Conservation (phyloP, 2,329 filamentous ascomycete genomes). For the Fusarium scirpi region DNA sequence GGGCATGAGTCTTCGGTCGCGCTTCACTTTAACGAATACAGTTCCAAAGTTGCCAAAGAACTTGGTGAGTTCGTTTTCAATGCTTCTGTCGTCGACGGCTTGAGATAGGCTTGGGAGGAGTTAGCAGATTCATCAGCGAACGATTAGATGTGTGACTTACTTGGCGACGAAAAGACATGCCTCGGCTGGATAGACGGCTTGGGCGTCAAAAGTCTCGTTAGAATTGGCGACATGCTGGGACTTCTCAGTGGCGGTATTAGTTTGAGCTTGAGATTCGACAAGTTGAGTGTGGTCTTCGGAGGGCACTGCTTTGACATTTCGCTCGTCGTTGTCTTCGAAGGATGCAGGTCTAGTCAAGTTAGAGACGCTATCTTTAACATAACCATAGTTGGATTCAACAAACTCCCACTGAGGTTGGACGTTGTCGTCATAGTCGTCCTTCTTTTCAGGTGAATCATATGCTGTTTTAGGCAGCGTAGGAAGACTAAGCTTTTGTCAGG, state of each 20-base stretch:
- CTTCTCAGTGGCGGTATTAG: background rate
- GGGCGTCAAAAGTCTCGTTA: conserved; percentile 57
- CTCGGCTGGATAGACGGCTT: conserved; percentile 64
- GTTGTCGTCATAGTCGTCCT: background rate
- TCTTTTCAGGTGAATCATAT: background rate
- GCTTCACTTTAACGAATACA: conserved; percentile 73
- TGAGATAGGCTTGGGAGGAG: conserved; percentile 62
- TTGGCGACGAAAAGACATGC: conserved; percentile 75
- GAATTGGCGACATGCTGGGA: background rate
- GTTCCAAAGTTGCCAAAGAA: conserved; percentile 66
- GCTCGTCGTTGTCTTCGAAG: background rate
- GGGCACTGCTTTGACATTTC: background rate
- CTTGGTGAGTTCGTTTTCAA: conserved; percentile 65
- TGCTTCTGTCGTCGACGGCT: conserved; percentile 60
- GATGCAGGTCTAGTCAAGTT: conserved; percentile 2
- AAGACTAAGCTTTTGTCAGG: conserved; percentile 18
- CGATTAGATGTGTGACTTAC: conserved; percentile 57
- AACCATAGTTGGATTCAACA: background rate
- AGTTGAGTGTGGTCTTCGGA: background rate
- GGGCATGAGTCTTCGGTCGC: conserved; percentile 68
- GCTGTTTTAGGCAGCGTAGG: background rate
- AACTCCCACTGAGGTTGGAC: conserved; percentile 1
- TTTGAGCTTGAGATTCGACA: background rate
- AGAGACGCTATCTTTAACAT: background rate
- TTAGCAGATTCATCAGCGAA: background rate